Percentiles rank a stretch among this genome's conserved stretches.
Conservation (phyloP, 495 filamentous ascomycete genomes). For the Darksidea phi region DNA sequence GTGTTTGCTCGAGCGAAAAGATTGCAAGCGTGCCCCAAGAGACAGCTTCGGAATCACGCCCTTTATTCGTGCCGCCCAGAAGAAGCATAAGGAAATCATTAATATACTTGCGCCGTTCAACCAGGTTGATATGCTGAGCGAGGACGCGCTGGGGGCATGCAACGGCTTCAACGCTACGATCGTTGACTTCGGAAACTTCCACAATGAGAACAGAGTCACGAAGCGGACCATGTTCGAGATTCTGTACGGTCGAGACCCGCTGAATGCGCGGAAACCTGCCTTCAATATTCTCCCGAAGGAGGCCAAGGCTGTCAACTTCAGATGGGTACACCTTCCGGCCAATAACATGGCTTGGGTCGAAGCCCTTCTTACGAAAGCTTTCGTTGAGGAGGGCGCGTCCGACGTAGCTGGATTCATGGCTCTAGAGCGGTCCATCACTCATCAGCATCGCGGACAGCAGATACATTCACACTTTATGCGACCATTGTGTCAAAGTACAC, state of each 20-base stretch:
- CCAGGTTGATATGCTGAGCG: slow-evolving; percentile 58
- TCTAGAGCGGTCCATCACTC: slow-evolving; percentile 61
- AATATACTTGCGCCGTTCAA: slow-evolving; percentile 60
- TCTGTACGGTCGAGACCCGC: slow-evolving; percentile 59
- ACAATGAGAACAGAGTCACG: slow-evolving; percentile 58
- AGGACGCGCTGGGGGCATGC: slow-evolving; percentile 57
- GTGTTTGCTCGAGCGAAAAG: slow-evolving; percentile 32
- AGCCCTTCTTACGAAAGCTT: slow-evolving; percentile 62
- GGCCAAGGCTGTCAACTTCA: slow-evolving; percentile 54
- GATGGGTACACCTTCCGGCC: slow-evolving; percentile 71
- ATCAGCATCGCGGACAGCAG: slow-evolving; percentile 61
- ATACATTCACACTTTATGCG: slow-evolving; percentile 69
- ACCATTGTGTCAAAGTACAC: slow-evolving; percentile 60
- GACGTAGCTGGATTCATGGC: slow-evolving; percentile 70
- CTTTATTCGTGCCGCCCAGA: slow-evolving; percentile 62
- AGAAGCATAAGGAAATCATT: slow-evolving; percentile 59
- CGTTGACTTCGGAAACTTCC: slow-evolving; percentile 67
- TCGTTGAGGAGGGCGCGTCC: slow-evolving; percentile 64
- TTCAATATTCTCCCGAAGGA: slow-evolving; percentile 56
- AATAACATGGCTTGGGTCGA: slow-evolving; percentile 63
- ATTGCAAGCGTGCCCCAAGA: slow-evolving; percentile 48
- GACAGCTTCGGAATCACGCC: slow-evolving; percentile 55
- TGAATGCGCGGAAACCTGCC: slow-evolving; percentile 54
- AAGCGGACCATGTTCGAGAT: slow-evolving; percentile 45
- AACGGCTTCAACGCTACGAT: slow-evolving; percentile 65